phyloP scores from a whole-genome alignment of 768 basidiomycete genomes.

The Suillus weaverae region DNA sequence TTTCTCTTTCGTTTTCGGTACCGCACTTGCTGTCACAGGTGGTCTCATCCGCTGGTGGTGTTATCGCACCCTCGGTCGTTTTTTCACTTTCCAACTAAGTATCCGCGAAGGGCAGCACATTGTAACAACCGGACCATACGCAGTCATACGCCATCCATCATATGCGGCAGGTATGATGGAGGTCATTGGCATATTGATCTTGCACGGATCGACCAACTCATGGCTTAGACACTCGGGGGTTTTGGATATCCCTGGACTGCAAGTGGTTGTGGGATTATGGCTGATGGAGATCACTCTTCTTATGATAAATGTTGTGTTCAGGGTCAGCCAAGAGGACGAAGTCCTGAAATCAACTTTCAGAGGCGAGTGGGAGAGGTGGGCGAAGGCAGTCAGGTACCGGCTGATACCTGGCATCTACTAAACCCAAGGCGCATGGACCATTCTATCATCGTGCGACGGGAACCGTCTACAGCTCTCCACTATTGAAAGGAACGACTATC shows the following conservation, averaged over 20 bases:
- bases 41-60: slow-evolving; percentile 26
- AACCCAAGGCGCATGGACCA: not conserved
- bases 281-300: not conserved
- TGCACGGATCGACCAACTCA: slow-evolving; percentile 10
- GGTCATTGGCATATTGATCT: slow-evolving; percentile 8
- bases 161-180: slow-evolving; percentile 35
- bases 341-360: not conserved
- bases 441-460: not conserved
- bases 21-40: slow-evolving; percentile 25
- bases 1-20: slow-evolving; percentile 21
- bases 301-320: not conserved
- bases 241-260: not conserved
- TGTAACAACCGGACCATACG: slow-evolving; percentile 43
- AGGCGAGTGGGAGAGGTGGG: slow-evolving; percentile 19
- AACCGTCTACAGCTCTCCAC: not conserved
- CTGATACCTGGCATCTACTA: slow-evolving; percentile 35
- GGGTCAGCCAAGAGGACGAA: not conserved
- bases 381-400: slow-evolving; percentile 25
- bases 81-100: slow-evolving; percentile 48
- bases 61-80: slow-evolving; percentile 36
- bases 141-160: slow-evolving; percentile 46
- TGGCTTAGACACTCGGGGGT: slow-evolving; percentile 2
- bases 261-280: not conserved
- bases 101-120: slow-evolving; percentile 42
- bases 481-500: too few relatives aligned